Percentiles rank a stretch among this genome's conserved stretches.
Conservation (phyloP, 345 rosid species). For the Citrus sp. region DNA sequence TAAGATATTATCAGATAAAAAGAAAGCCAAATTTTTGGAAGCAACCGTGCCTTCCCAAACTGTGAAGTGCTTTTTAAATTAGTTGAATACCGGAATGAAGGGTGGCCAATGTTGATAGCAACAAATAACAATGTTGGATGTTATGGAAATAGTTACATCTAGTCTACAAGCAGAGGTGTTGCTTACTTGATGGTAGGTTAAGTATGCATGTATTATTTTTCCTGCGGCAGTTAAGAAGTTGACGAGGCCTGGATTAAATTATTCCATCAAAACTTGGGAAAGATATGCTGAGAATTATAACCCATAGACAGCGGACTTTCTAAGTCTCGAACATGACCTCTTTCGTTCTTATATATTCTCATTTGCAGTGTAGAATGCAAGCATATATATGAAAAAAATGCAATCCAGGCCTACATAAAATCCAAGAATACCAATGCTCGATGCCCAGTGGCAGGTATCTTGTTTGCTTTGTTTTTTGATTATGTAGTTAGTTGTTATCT, state of each 20-base stretch:
- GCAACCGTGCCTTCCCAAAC: background rate
- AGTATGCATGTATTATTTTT: background rate
- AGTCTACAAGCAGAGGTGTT: background rate
- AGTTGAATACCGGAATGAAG: background rate
- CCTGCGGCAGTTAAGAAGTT: background rate
- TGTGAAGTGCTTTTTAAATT: background rate
- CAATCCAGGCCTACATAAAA: conserved; percentile 47
- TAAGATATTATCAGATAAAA: background rate
- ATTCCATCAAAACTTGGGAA: background rate
- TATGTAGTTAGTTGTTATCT: background rate
- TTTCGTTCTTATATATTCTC: conserved; percentile 15
- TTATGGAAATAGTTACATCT: background rate
- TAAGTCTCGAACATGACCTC: background rate
- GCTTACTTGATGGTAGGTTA: too few species aligned
- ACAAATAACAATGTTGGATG: background rate
- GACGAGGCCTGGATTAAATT: background rate
- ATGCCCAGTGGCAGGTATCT: conserved; percentile 79
- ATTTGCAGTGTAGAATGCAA: conserved; percentile 69
- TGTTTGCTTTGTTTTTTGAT: background rate
- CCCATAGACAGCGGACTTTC: background rate
- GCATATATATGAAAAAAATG: conserved; percentile 72
- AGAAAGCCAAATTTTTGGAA: background rate
- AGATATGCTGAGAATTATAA: background rate
- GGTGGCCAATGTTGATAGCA: background rate
- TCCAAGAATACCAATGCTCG: conserved; percentile 24